Base-by-base conservation (phyloP, 257 asterid species). In the Sherardia arvensis region DNA sequence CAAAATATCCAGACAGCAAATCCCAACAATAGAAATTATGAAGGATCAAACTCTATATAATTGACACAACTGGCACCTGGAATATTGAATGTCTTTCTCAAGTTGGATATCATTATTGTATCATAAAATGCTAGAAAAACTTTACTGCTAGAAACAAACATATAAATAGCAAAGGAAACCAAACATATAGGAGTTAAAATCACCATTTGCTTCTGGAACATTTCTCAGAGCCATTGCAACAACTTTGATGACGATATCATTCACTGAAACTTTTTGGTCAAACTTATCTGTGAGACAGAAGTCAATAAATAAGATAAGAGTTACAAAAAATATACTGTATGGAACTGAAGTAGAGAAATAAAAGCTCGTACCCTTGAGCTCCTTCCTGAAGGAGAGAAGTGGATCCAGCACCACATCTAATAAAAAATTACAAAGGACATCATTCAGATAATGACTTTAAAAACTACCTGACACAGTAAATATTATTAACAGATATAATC, bases 181-280 rank as follows among this genome's bases (percentile, higher is more conserved):
- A 32, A 40, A 66, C 47, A 59, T 56, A 58, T 45, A 66, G 23
- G 34, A 63, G 38, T 47, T 66, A 59, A 71, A 51, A 75, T 74
- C 78, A 93, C 99, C 97, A 80, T 93, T 93, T 71, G 97, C 99
- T 79, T 87, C 91, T 55, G 96, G 96, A 60, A 94, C 91, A 74
- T 86, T 90, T 75, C 78, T 87, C 78, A 90, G 76, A 25, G 96
- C 95, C 75, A 74, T 64, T 49, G 99, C 97, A 56, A 94, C 95
- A 9, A 82, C 95, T 81, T 92, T 92, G 86, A 92, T 81, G 76
- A 92, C 91, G 62, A 92, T 82, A 78, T 92, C 99, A 80, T 92
- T 92, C 73, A 92, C 97, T 14, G 99, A 92, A 66, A 92, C 97
- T 84, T 89, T 89, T 40, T 79, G 83, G 74, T 82, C 95, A 80